Base-by-base conservation (phyloP, 2,329 filamentous ascomycete genomes). In the Rutstroemia sp. region DNA sequence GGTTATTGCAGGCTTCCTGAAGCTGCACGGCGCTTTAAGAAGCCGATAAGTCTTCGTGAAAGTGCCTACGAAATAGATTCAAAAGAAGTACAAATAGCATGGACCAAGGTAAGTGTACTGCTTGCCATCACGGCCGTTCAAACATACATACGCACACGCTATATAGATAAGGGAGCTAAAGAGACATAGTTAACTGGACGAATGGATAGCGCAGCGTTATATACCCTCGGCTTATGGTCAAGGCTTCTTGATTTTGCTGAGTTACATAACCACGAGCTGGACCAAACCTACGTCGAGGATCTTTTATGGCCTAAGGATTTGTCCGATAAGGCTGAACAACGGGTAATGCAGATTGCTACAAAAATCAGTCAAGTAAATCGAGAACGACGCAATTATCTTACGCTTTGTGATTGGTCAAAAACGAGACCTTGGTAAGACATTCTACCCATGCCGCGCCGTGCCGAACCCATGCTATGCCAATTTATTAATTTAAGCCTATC, bases 171-270 rank as follows among this genome's bases (percentile, higher is more conserved):
- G 17, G 5, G 5, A n/a, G 21, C 51, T 54, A 23, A 54, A 30
- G 16, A n/a, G 1, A 38, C 39, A 14, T 17, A 16, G 25, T 23
- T 27, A 42, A 38, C 19, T 25, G 30, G 36, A 23, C 34, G 38
- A 27, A 25, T 47, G 27, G 23, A 38, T 5, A 36, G 54, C 42
- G 16, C 45, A 16, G 17, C 51, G 5, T n/a, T 47, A 36, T 27
- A 48, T 27, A 34, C 23, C 55, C 27, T 30, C 53, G 7, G 5
- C 6, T 34, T 34, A 42, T 27, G 48, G 36, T 50, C 17, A 34
- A 12, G 71, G 17, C 21, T 63, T 57, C 54, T 63, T 54, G 51
- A 72, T 57, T 52, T 60, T 48, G 19, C 64, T 60, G 5, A 69
- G 68, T 27, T 69, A 49, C 54, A 63, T 49, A 47, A 72, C 12